Evolutionary conservation across 2,329 filamentous ascomycete species (phyloP), one percentile per base, ranked within the genome.

Genomic region (Emergomyces africanus): DNA sequence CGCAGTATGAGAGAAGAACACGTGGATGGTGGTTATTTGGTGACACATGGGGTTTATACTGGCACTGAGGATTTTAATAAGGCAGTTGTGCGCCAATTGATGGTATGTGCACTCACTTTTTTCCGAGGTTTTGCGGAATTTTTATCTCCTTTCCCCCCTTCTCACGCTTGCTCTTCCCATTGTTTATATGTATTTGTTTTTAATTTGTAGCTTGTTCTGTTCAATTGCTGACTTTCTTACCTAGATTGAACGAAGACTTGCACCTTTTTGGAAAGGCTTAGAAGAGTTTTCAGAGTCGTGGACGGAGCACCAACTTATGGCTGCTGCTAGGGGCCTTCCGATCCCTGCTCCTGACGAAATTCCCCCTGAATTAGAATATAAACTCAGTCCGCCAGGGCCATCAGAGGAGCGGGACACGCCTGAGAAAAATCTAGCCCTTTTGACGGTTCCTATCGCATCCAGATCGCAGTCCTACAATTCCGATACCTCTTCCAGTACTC

Each of bases 61-160:
- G 91, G 92, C 0, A 78, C 84, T 0, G 94, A 99, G 74, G 94
- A 99, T 74, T 99, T 92, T 71, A 95, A 84, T 78, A 97, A 97
- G 73, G 77, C 82, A 20, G 78, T 89, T 54, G 92, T 97, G 59
- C 84, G 94, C 65, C 91, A 96, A 71, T 77, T 99, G 59, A 92
- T 94, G 86, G 90, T 95, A 80, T 68, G 76, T 67, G 35, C 25
- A 48, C 25, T 25, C n/a, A n/a, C n/a, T n/a, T n/a, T n/a, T 28
- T 41, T 37, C 23, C n/a, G 15, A 35, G 44, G 28, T 57, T 30
- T 48, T 25, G n/a, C 12, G 20, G 33, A 5, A 8, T 35, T 35
- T 35, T 35, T 35, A 1, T 35, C 33, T 5, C 4, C 9, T 35
- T 35, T 35, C 8, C 6, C 1, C 33, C 33, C 33, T 35, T 9